These are phyloP conservation scores for Leishmania gerbilli DNA, from an alignment of 208 protist species.

Conservation along the genomic window DNA sequence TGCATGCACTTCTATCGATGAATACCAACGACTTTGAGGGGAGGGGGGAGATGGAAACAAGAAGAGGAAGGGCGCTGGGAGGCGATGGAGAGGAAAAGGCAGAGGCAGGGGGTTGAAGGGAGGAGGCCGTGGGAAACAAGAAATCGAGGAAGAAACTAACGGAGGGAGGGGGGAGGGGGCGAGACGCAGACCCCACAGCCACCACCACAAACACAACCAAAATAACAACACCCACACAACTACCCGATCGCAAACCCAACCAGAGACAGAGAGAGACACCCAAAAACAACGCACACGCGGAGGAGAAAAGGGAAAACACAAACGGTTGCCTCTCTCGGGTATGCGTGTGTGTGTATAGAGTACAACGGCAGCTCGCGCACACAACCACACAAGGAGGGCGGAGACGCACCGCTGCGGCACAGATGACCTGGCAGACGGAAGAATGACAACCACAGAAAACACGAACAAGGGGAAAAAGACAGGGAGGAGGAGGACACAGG, in stretches of 20 bases:
- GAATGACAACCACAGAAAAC: too few relatives aligned
- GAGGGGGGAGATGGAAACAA: background rate
- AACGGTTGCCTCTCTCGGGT: background rate
- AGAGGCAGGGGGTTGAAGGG: background rate
- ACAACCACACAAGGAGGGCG: too few relatives aligned
- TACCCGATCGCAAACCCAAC: background rate
- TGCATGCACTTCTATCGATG: background rate
- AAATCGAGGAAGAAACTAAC: too few relatives aligned
- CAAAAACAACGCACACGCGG: background rate
- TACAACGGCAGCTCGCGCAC: too few relatives aligned
- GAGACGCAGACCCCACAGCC: too few relatives aligned
- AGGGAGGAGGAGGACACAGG: background rate
- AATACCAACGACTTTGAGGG: background rate
- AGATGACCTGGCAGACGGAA: background rate
- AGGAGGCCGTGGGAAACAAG: too few relatives aligned
- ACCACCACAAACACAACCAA: too few relatives aligned
- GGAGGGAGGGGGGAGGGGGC: too few relatives aligned
- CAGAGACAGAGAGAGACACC: background rate
- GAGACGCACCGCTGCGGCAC: background rate
- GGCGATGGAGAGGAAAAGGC: background rate
- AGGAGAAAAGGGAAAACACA: background rate
- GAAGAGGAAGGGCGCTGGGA: background rate
- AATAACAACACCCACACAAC: background rate
- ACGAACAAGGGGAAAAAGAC: too few relatives aligned
- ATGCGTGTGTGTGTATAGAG: too few relatives aligned